Conservation (phyloP, 2,329 filamentous ascomycete species). For the Fusarium papillatum region DNA sequence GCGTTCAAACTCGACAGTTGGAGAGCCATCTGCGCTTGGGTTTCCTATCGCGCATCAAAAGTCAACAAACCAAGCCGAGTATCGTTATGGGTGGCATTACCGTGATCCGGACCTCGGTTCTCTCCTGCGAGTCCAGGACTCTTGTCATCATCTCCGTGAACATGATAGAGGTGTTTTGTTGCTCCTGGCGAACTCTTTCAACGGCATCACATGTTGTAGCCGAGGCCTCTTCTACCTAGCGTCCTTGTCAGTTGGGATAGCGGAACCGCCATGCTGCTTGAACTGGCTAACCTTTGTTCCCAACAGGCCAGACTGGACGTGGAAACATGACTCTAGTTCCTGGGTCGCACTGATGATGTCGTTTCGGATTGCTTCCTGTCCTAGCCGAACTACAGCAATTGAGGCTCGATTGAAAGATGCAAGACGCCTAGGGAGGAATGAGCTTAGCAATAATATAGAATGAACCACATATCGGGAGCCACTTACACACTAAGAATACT, state of each 20-base stretch:
- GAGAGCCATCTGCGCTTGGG: background rate
- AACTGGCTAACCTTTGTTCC: background rate
- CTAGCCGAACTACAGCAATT: background rate
- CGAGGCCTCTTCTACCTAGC: background rate
- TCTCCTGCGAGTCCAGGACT: background rate
- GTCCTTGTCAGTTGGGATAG: background rate
- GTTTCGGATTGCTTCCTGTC: background rate
- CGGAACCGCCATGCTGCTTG: fast-evolving
- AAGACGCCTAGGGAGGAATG: background rate
- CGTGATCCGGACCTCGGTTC: background rate
- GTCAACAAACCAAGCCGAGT: background rate
- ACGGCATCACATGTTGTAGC: background rate
- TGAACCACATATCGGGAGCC: fast-evolving
- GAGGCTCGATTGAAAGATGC: background rate
- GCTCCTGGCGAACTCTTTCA: background rate
- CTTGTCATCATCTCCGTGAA: background rate
- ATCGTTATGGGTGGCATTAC: background rate
- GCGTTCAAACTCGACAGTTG: background rate
- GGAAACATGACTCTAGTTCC: background rate
- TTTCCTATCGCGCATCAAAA: background rate
- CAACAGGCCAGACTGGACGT: background rate
- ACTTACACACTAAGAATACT: background rate
- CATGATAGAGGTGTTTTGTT: background rate
- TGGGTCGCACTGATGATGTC: background rate
- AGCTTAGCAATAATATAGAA: background rate